Percentiles rank a stretch among this genome's conserved stretches.
These are phyloP conservation scores for Pogostemon cablin DNA, from an alignment of 257 asterid genomes.

Conservation along the genomic window DNA sequence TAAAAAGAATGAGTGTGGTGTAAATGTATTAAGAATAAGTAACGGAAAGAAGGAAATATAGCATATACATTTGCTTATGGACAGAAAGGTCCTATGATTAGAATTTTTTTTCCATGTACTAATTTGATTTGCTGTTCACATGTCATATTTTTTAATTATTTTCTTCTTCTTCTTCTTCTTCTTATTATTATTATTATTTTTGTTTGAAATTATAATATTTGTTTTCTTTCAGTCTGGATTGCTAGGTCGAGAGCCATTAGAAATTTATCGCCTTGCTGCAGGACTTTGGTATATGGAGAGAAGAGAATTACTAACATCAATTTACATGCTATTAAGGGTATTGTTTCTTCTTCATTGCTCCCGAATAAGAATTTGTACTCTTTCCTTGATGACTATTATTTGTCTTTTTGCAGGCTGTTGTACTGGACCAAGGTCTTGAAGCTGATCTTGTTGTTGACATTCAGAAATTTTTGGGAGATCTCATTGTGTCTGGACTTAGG, in stretches of 20 bases:
- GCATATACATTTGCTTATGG: not conserved
- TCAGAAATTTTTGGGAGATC: constrained; percentile 73
- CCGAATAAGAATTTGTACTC: not conserved
- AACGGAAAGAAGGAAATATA: not conserved
- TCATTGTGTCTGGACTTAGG: constrained; percentile 73
- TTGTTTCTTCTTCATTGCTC: constrained; percentile 35
- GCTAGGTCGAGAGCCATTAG: constrained; percentile 82
- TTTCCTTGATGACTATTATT: constrained; percentile 11
- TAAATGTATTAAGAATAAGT: not conserved
- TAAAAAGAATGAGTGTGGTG: not conserved
- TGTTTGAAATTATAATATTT: constrained; percentile 27
- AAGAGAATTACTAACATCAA: constrained; percentile 82
- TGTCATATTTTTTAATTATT: not conserved
- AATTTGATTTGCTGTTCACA: constrained; percentile 17
- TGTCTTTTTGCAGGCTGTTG: constrained; percentile 70
- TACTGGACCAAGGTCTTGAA: constrained; percentile 87
- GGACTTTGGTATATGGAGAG: constrained; percentile 98
- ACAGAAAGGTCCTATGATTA: constrained; percentile 8
- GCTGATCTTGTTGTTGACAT: constrained; percentile 77
- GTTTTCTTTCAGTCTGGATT: constrained; percentile 71
- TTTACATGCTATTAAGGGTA: constrained; percentile 84
- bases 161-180: too few relatives aligned
- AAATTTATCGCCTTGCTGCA: constrained; percentile 83
- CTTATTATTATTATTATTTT: not conserved
- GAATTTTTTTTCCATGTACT: constrained; percentile 15